Conservation (phyloP, 2,329 filamentous ascomycete genomes). For the Xylariales sp. region DNA sequence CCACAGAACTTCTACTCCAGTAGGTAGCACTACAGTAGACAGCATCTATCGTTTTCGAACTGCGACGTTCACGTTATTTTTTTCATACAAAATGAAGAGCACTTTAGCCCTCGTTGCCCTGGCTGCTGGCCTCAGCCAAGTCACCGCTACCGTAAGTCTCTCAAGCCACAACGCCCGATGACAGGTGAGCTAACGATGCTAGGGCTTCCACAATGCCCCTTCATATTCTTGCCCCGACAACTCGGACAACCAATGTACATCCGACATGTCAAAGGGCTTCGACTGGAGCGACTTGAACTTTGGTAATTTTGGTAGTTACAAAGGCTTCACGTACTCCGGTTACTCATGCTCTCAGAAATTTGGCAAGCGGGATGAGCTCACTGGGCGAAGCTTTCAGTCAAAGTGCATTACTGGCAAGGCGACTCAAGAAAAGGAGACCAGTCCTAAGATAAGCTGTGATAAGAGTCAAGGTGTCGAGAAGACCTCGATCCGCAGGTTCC, state of each 20-base stretch:
- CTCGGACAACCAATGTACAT: conserved; percentile 80
- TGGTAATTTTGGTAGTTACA: conserved; percentile 74
- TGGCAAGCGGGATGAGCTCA: conserved; percentile 67
- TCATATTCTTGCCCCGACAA: conserved; percentile 76
- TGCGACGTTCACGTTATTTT: conserved; percentile 18
- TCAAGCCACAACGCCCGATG: background rate
- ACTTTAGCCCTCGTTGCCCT: conserved; percentile 61
- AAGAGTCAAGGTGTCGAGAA: conserved; percentile 57
- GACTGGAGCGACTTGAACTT: conserved; percentile 73
- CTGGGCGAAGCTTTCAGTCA: conserved; percentile 62
- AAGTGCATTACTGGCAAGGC: conserved; percentile 72
- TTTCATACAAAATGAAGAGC: conserved; percentile 62
- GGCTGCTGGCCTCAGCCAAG: conserved; percentile 63
- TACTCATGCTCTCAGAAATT: conserved; percentile 73
- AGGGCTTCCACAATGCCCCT: conserved; percentile 50
- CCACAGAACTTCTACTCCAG: conserved; percentile 28
- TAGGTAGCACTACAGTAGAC: conserved; percentile 24
- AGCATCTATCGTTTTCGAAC: conserved; percentile 27
- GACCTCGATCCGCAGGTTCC: conserved; percentile 81
- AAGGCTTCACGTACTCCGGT: conserved; percentile 78
- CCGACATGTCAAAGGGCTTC: conserved; percentile 76
- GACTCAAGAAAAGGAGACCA: conserved; percentile 56
- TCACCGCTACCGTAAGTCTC: conserved; percentile 58
- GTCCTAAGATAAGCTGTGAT: conserved; percentile 69
- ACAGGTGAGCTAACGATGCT: conserved; percentile 21